Evolutionary conservation across 2,329 filamentous ascomycete genomes (phyloP).

Genomic region (Diaporthe velutina): DNA sequence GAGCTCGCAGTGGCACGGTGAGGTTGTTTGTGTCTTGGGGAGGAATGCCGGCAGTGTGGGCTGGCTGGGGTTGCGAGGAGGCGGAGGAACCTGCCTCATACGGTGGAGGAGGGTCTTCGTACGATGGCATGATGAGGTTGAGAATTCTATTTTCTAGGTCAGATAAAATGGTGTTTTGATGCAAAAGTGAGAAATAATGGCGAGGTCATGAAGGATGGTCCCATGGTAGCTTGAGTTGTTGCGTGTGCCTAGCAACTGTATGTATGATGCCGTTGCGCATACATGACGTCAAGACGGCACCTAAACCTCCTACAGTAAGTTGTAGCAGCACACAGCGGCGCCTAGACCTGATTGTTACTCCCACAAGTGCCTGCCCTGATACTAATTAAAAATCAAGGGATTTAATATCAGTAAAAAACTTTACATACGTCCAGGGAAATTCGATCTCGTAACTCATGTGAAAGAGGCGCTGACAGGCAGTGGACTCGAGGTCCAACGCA

Average conservation of each 20-base stretch:
- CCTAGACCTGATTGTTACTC: neutral
- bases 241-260: neutral
- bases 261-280: neutral
- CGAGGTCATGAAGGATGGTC: neutral
- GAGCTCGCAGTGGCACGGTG: constrained; percentile 36
- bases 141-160: neutral
- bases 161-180: neutral
- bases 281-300: constrained; percentile 22
- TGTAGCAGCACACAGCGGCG: neutral
- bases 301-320: neutral
- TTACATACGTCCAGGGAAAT: no score
- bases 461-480: no score
- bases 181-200: neutral
- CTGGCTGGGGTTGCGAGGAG: neutral
- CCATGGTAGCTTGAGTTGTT: neutral
- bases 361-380: neutral
- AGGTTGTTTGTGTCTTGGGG: constrained; percentile 24
- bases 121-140: neutral
- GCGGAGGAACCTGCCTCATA: constrained; percentile 17
- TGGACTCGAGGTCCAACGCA: no score
- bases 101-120: constrained; percentile 8
- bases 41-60: neutral
- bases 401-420: no score
- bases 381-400: no score
- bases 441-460: no score